Evolutionary conservation across 306 rosid species (phyloP).

Genomic region (Nissolia schottii): DNA sequence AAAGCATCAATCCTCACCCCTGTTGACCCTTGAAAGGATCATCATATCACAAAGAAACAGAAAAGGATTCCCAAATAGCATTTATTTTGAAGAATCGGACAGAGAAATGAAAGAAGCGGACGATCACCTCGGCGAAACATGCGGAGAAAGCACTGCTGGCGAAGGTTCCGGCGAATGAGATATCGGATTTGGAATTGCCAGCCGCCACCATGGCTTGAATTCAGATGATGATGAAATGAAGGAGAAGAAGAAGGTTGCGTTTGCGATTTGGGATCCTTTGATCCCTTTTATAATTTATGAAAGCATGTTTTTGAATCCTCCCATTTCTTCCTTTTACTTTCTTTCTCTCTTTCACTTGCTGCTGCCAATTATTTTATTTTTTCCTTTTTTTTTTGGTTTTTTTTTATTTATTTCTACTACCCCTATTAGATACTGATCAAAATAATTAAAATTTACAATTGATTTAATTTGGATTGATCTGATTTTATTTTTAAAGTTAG

Average conservation of each 20-base stretch:
- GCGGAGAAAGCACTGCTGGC: conserved; percentile 76
- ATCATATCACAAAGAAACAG: neutral
- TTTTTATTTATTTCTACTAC: no score
- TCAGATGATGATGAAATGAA: neutral
- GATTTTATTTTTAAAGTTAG: no score
- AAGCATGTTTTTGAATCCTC: neutral
- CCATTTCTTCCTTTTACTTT: neutral
- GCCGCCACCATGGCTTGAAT: conserved; percentile 50
- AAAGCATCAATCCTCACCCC: neutral
- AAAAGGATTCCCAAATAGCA: neutral
- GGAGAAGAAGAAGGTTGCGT: neutral
- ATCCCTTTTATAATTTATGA: no score
- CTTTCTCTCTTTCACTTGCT: neutral
- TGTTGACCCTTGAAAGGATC: neutral
- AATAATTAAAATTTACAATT: no score
- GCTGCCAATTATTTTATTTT: neutral
- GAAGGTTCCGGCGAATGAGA: conserved; percentile 59
- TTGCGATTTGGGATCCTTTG: neutral
- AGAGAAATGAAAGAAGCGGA: neutral
- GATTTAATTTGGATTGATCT: no score
- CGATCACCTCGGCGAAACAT: conserved; percentile 70
- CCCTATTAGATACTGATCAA: no score
- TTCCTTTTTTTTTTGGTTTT: no score
- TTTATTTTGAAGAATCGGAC: neutral
- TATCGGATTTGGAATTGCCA: conserved; percentile 52